Evolutionary conservation across 352 stramenopile species (phyloP).

Genomic region (Phytophthora ramorum): DNA sequence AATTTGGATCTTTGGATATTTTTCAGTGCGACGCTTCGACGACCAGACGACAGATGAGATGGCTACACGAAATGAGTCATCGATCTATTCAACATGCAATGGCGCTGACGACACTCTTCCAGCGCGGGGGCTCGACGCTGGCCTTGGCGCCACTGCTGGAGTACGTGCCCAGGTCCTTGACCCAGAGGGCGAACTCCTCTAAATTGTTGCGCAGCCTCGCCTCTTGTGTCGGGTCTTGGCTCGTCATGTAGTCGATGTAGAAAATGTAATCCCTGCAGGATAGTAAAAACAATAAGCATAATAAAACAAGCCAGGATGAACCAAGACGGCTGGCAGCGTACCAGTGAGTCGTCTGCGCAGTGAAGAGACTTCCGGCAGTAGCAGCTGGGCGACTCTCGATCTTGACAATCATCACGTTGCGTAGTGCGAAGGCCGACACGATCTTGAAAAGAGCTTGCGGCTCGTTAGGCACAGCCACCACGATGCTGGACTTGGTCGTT

Average conservation of each 20-base stretch:
- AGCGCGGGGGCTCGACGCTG: slow-evolving; percentile 69
- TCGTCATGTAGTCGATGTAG: slow-evolving; percentile 79
- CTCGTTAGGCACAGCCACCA: slow-evolving; percentile 76
- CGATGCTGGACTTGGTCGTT: slow-evolving; percentile 71
- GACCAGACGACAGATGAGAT: neutral
- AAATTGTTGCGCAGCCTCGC: slow-evolving; percentile 62
- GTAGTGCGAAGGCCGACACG: slow-evolving; percentile 77
- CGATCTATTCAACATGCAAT: slow-evolving; percentile 58
- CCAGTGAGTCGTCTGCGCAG: slow-evolving; percentile 75
- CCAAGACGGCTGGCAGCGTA: slow-evolving; percentile 19
- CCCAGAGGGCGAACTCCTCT: slow-evolving; percentile 80
- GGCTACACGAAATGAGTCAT: slow-evolving; percentile 7
- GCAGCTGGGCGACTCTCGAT: slow-evolving; percentile 81
- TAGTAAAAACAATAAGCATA: neutral
- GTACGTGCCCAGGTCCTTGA: slow-evolving; percentile 81
- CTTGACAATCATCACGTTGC: slow-evolving; percentile 83
- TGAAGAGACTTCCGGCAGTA: slow-evolving; percentile 65
- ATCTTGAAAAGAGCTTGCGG: slow-evolving; percentile 80
- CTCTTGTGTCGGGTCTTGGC: slow-evolving; percentile 51
- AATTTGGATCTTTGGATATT: slow-evolving; percentile 13
- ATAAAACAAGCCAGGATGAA: neutral
- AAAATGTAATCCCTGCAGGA: slow-evolving; percentile 77
- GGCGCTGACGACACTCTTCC: slow-evolving; percentile 69
- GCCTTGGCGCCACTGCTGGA: slow-evolving; percentile 66
- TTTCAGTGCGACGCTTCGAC: slow-evolving; percentile 9